phyloP scores from a whole-genome alignment of 2,329 filamentous ascomycete genomes.

The Colletotrichum sp. region DNA sequence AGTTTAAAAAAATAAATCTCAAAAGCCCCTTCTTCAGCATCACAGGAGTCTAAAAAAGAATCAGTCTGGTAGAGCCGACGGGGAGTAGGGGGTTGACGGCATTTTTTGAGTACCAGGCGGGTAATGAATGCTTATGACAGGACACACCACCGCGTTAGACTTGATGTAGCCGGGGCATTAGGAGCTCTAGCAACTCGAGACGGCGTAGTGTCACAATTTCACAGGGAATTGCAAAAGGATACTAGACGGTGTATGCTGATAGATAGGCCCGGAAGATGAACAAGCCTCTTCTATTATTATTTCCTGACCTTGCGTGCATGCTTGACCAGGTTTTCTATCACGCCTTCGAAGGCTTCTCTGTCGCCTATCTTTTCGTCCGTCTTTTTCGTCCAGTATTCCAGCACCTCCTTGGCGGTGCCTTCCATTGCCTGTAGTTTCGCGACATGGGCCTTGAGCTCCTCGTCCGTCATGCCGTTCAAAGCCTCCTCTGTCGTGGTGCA shows the following conservation, averaged over 20 bases:
- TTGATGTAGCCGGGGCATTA: not conserved
- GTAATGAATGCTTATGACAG: constrained; percentile 19
- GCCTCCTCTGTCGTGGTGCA: constrained; percentile 87
- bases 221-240: not conserved
- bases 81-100: not conserved
- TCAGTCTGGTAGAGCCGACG: constrained; percentile 12
- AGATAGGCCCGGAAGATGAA: constrained; percentile 18
- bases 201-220: constrained; percentile 1
- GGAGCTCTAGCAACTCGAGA: not conserved
- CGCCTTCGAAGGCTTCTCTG: constrained; percentile 91
- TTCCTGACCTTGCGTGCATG: constrained; percentile 87
- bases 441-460: constrained; percentile 77
- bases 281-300: constrained; percentile 38
- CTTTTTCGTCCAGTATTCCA: constrained; percentile 88
- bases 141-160: constrained; percentile 3
- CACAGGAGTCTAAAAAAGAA: constrained; percentile 18
- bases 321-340: constrained; percentile 95
- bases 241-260: constrained; percentile 18
- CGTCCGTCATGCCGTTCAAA: constrained; percentile 76
- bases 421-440: constrained; percentile 72
- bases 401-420: constrained; percentile 73
- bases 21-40: constrained; percentile 18
- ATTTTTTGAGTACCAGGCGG: constrained; percentile 17
- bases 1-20: constrained; percentile 7
- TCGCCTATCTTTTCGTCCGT: constrained; percentile 89